Base-by-base conservation (phyloP, 73 alveolate genomes). In the Paramecium octaurelia region DNA sequence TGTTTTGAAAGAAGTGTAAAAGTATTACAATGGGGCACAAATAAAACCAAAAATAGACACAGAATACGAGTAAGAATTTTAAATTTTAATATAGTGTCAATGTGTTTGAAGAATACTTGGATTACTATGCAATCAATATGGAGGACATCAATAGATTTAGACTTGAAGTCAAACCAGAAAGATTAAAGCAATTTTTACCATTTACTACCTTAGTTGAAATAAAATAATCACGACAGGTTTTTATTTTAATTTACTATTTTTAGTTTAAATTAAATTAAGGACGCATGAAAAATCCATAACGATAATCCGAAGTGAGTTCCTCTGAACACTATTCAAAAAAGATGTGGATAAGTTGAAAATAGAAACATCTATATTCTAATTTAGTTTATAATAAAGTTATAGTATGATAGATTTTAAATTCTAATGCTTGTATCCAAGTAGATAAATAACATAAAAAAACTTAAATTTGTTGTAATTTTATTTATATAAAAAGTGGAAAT, bases 41-140 rank as follows among this genome's bases (percentile, higher is more conserved):
- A 35, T 80, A 11, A 80, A 80, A 80, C 91, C 91, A 8, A 80
- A 80, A 80, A 80, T 80, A 10, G 91, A 80, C 4, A 80, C 91
- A 11, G 91, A 80, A 80, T 80, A 42, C 46, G 91, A 80, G 73
- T 80, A 80, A 23, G 24, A 27, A 11, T 64, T 8, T 27, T 31
- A 3, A 27, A 64, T 12, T 1, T 64, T 31, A 64, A 1, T 11
- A 14, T 64, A 64, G 84, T 34, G 46, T 64, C 12, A 64, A 64
- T 64, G 84, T 64, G 4, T 64, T 64, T 64, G 42, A 64, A 64
- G 84, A 64, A 64, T 64, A 64, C 14, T 1, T 64, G 84, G 54
- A 64, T 31, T 64, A 64, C 27, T 64, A 64, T 64, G 44, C 84
- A 27, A 64, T 64, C 3, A 64, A 64, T 64, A 64, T 64, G 50